Base-by-base conservation (phyloP, 208 protist species). In the Leishmania tropica region DNA sequence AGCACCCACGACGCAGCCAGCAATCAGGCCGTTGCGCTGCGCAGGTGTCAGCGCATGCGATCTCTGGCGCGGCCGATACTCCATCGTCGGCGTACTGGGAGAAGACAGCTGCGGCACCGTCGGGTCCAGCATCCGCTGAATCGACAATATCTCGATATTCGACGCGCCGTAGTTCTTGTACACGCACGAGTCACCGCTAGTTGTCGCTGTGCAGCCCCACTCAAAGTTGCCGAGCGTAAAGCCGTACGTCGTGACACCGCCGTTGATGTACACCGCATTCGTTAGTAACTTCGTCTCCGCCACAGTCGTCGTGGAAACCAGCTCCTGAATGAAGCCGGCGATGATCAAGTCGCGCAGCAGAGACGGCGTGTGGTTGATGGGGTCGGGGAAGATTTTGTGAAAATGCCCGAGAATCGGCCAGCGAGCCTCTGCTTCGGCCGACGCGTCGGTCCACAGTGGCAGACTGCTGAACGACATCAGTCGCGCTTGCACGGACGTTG, bases 91-190 rank as follows among this genome's bases (percentile, higher is more conserved):
- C 35, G 89, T 90, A 0, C 15, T 7, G 13, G 51, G 51, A 2
- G 47, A 35, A 0, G 81, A 45, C 11, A 81, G 35, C 24, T 42
- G 56, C 15, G 86, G 51, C 45, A 85, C 60, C 8, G 75, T 74
- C 28, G 79, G 79, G 72, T 89, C 64, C 35, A 91, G 75, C 28
- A 90, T 80, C 19, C 84, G 81, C 19, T 60, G 45, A 40, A 89
- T 76, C 0, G 82, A 85, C 68, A 88, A 70, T 8, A 81, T 78
- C 4, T 40, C 48, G 40, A 93, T 90, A 47, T 47, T 58, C 21
- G 76, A 81, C 1, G 91, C 91, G 45, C 89, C 91, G 83, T 88
- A 95, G 81, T 93, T 95, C 37, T 58, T 47, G 70, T 79, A 68
- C 45, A 74, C 40, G 56, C 87, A 93, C 35, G 51, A 21, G 3